Base-by-base conservation (phyloP, 805 yeast genomes). In the Zygosaccharomyces lentus region DNA sequence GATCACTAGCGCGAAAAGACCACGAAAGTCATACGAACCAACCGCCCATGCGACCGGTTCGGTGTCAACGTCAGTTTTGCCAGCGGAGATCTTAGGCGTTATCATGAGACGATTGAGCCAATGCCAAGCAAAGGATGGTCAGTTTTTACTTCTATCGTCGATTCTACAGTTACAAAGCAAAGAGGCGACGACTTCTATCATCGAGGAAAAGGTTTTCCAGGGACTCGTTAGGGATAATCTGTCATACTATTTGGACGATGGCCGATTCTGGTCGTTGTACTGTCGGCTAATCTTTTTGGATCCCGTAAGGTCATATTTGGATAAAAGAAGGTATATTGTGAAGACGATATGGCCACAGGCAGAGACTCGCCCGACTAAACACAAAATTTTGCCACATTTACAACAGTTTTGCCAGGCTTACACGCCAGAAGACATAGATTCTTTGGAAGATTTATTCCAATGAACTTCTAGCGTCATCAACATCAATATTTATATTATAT, bases 351-450 rank as follows among this genome's bases (percentile, higher is more conserved):
- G 62, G 59, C 46, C 53, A 9, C 35, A 43, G 34, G 56, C 60
- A 4, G 34, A 40, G 30, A 54, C 57, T 3, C 50, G 56, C 13
- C 42, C 42, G 9, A 44, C 47, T 19, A 43, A 43, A 3, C 24
- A 23, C 2, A 31, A 34, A 17, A 19, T 36, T 7, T 15, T 60
- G 6, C 19, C 43, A 3, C 27, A 37, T 17, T 36, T 49, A 27
- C 46, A 41, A 15, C 27, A 43, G n/a, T 64, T 64, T 30, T 55
- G 61, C 34, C 48, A 53, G 13, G 41, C 52, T 2, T 64, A 62
- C 45, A 32, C 60, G 7, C 62, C 64, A 9, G 67, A 63, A 36
- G 67, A 64, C 41, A 35, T 56, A 2, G 63, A 57, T 12, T 24
- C 37, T 8, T 41, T 61, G 17, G 51, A 51, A 17, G 51, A 51